phyloP scores from a whole-genome alignment of 768 basidiomycete species.

The Russula sp. region DNA sequence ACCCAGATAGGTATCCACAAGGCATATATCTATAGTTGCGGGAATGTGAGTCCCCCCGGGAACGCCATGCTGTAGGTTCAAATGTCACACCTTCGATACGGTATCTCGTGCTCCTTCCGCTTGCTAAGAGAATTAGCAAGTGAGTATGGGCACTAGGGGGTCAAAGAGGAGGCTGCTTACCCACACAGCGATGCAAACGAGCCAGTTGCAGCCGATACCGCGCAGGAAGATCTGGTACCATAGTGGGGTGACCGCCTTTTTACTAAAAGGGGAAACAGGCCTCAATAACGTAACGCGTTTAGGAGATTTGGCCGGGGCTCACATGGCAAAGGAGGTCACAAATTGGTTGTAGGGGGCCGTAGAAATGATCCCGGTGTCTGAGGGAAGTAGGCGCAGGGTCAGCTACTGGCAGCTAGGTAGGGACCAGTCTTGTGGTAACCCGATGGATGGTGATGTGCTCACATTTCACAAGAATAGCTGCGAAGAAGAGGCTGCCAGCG shows the following conservation, averaged over 20 bases:
- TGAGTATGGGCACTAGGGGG: background rate
- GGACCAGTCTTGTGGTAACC: background rate
- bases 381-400: background rate
- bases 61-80: background rate
- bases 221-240: constrained; percentile 72
- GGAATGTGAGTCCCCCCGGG: background rate
- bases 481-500: constrained; percentile 64
- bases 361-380: constrained; percentile 58
- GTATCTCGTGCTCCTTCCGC: constrained; percentile 61
- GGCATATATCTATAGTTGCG: constrained; percentile 42
- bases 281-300: background rate
- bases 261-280: constrained; percentile 31
- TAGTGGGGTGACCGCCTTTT: constrained; percentile 56
- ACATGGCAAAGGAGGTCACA: constrained; percentile 54
- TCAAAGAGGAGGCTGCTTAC: constrained; percentile 35
- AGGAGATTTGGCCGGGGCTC: constrained; percentile 25
- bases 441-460: constrained; percentile 24
- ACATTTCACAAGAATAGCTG: constrained; percentile 61
- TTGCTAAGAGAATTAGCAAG: constrained; percentile 44
- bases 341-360: constrained; percentile 51
- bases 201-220: constrained; percentile 74
- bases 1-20: constrained; percentile 78
- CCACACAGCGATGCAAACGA: constrained; percentile 70
- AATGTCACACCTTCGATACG: constrained; percentile 49
- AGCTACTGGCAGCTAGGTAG: background rate